phyloP scores from a whole-genome alignment of 805 yeast genomes.

The Hyphopichia homilentoma region DNA sequence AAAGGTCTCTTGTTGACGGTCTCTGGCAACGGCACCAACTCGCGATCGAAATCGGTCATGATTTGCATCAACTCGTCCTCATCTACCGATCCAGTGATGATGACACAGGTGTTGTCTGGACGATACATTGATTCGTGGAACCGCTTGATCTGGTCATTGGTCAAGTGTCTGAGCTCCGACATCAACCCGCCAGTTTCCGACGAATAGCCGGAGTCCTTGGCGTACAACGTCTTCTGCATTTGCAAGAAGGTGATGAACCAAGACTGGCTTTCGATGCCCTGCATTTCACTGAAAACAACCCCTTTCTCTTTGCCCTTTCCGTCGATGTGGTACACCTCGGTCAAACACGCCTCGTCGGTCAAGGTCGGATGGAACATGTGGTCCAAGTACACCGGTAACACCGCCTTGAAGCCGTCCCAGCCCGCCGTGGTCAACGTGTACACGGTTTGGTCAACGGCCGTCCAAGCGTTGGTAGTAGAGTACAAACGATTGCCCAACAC shows the following conservation, averaged over 20 bases:
- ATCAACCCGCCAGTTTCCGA: slow-evolving; percentile 94
- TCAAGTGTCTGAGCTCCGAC: slow-evolving; percentile 66
- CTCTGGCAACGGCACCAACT: slow-evolving; percentile 42
- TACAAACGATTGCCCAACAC: slow-evolving; percentile 79
- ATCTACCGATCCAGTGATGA: slow-evolving; percentile 83
- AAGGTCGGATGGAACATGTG: slow-evolving; percentile 82
- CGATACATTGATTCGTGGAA: slow-evolving; percentile 73
- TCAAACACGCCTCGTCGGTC: slow-evolving; percentile 84
- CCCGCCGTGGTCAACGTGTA: slow-evolving; percentile 92
- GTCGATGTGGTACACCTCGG: slow-evolving; percentile 94
- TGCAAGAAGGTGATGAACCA: slow-evolving; percentile 62
- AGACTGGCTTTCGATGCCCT: slow-evolving; percentile 78
- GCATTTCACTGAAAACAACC: slow-evolving; percentile 97
- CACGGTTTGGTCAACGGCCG: slow-evolving; percentile 92
- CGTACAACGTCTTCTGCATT: slow-evolving; percentile 54
- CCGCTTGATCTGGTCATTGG: slow-evolving; percentile 67
- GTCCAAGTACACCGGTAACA: slow-evolving; percentile 87
- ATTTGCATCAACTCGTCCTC: slow-evolving; percentile 62
- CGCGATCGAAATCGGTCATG: slow-evolving; percentile 59
- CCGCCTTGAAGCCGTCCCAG: slow-evolving; percentile 85
- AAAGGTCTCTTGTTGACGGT: slow-evolving; percentile 62
- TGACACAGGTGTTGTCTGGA: slow-evolving; percentile 79
- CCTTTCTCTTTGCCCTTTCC: slow-evolving; percentile 91
- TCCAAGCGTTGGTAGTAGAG: slow-evolving; percentile 94
- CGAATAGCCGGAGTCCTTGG: slow-evolving; percentile 70